Percentiles rank a stretch among this genome's conserved stretches.
Evolutionary conservation across 176 grass and related monocot genomes (phyloP).

Genomic region (Cymbopogon citratus): DNA sequence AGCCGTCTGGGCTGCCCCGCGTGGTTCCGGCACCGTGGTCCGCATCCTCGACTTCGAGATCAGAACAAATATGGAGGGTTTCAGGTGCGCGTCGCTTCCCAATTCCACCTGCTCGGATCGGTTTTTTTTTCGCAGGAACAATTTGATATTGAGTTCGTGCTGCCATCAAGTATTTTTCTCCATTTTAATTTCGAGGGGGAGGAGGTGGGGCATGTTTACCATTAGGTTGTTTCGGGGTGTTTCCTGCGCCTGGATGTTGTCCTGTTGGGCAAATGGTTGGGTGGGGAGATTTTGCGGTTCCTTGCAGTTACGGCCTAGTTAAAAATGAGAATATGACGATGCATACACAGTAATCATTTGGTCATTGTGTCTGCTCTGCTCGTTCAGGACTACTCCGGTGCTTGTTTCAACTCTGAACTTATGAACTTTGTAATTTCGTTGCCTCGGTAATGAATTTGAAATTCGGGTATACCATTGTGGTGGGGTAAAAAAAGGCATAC

Average conservation of each 20-base stretch:
- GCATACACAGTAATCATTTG: neutral
- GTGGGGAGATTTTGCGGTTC: neutral
- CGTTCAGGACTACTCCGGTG: neutral
- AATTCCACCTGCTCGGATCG: neutral
- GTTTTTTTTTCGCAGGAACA: neutral
- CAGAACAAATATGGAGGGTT: neutral
- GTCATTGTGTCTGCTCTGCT: neutral
- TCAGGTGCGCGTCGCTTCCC: neutral
- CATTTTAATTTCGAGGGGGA: too few relatives aligned
- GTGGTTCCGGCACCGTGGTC: neutral
- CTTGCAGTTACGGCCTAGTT: neutral
- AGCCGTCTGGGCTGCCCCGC: neutral
- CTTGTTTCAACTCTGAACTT: neutral
- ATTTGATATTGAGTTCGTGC: neutral
- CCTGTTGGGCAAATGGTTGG: neutral
- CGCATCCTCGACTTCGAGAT: neutral
- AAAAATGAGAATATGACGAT: neutral
- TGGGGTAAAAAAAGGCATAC: neutral
- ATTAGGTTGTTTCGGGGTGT: neutral
- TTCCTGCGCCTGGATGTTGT: neutral
- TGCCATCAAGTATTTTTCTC: neutral
- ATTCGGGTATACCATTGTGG: neutral
- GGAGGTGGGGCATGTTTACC: neutral
- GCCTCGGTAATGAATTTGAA: neutral
- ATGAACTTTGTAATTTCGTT: neutral